Conservation (phyloP, 1,284 basidiomycete species). For the Vanrija humicola region DNA sequence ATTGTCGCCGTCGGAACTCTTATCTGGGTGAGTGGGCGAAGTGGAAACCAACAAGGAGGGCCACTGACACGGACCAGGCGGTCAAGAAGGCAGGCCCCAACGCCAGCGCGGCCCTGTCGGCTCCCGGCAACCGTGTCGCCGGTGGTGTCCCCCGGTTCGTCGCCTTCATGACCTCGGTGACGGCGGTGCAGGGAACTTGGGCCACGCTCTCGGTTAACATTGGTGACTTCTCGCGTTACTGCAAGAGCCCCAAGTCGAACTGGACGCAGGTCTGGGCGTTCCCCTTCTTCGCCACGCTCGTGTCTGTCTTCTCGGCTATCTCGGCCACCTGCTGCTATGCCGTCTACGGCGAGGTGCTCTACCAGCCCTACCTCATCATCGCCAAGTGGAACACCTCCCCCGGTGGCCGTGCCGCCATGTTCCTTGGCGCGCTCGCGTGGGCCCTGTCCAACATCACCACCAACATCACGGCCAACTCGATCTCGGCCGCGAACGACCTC, state of each 20-base stretch:
- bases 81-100: conserved; percentile 31
- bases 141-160: conserved; percentile 8
- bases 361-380: conserved; percentile 30
- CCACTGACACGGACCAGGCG: conserved; percentile 40
- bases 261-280: conserved; percentile 15
- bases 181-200: conserved; percentile 12
- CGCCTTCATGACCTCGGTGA: conserved; percentile 18
- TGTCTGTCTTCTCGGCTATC: conserved; percentile 46
- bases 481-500: conserved; percentile 74
- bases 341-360: conserved; percentile 55
- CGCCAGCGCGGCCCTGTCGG: conserved; percentile 42
- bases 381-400: conserved; percentile 15
- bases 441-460: conserved; percentile 66
- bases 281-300: conserved; percentile 12
- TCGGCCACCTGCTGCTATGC: conserved; percentile 10
- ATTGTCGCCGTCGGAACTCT: conserved; percentile 63
- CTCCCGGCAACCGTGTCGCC: conserved; percentile 3
- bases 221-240: conserved; percentile 19
- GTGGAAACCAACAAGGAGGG: conserved; percentile 52
- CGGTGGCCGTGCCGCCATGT: conserved; percentile 58
- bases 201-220: conserved; percentile 17
- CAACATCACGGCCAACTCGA: conserved; percentile 65
- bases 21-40: conserved; percentile 56
- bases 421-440: conserved; percentile 69
- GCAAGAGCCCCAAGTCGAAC: conserved; percentile 5